phyloP scores from a whole-genome alignment of 345 rosid genomes.

The Eucalyptus marginata region DNA sequence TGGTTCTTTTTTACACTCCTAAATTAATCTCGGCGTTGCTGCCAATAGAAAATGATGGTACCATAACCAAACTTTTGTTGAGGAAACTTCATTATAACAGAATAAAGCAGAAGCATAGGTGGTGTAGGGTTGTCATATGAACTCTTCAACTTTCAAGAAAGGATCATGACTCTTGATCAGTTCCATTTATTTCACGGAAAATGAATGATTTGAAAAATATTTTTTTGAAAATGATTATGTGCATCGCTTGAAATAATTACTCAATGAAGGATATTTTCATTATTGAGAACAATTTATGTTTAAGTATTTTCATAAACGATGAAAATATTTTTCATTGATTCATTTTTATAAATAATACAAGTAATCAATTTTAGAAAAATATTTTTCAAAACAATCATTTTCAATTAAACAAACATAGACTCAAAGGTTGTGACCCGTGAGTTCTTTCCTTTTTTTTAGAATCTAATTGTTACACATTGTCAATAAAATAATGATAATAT shows the following conservation, averaged over 20 bases:
- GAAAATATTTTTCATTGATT: no score
- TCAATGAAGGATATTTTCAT: no score
- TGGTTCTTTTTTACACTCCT: no score
- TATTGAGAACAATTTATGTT: no score
- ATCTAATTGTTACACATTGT: not conserved
- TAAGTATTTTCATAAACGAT: no score
- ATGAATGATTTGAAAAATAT: not conserved
- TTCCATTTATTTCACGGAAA: not conserved
- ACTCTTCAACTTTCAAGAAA: not conserved
- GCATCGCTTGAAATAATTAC: no score
- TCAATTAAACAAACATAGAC: no score
- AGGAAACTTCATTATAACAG: not conserved
- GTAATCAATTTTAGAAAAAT: not conserved
- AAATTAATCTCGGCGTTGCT: no score
- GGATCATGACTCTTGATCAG: not conserved
- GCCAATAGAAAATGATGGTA: no score
- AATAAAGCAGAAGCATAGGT: not conserved
- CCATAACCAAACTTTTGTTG: no score
- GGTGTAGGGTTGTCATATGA: not conserved
- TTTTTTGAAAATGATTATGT: no score
- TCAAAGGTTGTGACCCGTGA: no score
- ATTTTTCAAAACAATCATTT: not conserved
- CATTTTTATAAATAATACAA: not conserved
- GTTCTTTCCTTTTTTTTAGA: not conserved
- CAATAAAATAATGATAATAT: not conserved